Base-by-base conservation (phyloP, 176 grass and related monocot species). In the Guadua angustifolia region DNA sequence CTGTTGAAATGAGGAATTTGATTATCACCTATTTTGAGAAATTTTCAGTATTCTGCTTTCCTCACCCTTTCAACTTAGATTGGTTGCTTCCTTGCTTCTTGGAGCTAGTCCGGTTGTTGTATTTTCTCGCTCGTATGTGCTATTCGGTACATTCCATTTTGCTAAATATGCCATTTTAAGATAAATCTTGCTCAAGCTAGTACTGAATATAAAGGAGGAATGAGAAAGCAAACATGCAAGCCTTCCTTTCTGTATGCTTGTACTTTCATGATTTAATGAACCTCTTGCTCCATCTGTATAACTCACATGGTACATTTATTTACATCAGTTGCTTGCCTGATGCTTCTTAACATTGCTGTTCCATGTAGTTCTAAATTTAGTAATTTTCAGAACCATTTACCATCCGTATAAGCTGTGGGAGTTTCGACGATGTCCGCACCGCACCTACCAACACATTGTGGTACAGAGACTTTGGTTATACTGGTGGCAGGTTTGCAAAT, bases 391-490 rank as follows among this genome's bases (percentile, higher is more conserved):
- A 94, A 78, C 93, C 91, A 35, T 99, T 88, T 86, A 86, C 83
- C 1, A 86, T 99, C 47, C 93, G 96, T 12, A 92, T 99, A 86
- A 99, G 96, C 90, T 99, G 96, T n/a, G 96, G 96, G 68, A 95
- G 91, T 79, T 89, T 92, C 6, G 88, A 95, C 1, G 91, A 99
- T 87, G 59, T 94, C 17, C 94, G n/a, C 25, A 95, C 93, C 8
- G 80, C 85, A 13, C 96, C 96, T 53, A 89, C 93, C 32, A 92
- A 95, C 78, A 90, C 96, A 63, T 79, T 94, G 81, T 95, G 93
- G 96, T 95, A 99, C 86, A 91, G 91, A 57, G 96, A 99, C 57
- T 99, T 95, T 25, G 96, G 96, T 59, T 99, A 99, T 84, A 95
- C 85, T 0, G 93, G 96, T 14, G 96, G 96, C 35, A 91, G 87